phyloP scores from a whole-genome alignment of 371 early-diverging fungal genomes.

The Zancudomyces culisetae region DNA sequence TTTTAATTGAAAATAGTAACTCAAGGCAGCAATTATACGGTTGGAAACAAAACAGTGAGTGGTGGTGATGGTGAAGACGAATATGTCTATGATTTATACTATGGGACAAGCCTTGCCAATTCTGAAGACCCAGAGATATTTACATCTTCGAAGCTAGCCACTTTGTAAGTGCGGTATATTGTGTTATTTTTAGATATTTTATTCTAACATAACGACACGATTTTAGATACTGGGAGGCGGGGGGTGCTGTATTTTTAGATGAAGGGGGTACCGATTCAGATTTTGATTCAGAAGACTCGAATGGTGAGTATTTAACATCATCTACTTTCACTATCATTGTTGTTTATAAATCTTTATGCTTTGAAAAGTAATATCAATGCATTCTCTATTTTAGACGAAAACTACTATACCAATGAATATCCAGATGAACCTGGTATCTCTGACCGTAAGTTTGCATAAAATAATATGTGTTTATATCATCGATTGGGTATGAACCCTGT shows the following conservation, averaged over 20 bases:
- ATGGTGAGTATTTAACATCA: not conserved
- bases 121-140: not conserved
- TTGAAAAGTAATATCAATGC: not conserved
- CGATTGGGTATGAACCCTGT: not conserved
- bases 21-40: no score
- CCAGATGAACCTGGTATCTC: not conserved
- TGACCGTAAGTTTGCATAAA: not conserved
- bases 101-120: not conserved
- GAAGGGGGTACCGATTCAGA: not conserved
- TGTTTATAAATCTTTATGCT: not conserved
- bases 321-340: not conserved
- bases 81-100: conserved; percentile 4
- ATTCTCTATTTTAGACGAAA: not conserved
- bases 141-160: not conserved
- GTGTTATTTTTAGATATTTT: not conserved
- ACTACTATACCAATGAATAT: conserved; percentile 2
- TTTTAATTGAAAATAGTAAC: no score
- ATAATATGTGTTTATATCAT: not conserved
- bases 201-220: no score
- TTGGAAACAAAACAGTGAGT: no score
- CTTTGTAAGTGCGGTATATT: not conserved
- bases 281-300: conserved; percentile 1
- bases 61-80: not conserved
- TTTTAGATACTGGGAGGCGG: not conserved
- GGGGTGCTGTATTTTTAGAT: not conserved